Evolutionary conservation across 768 basidiomycete species (phyloP).

Genomic region (Trichaptum fuscoviolaceum): DNA sequence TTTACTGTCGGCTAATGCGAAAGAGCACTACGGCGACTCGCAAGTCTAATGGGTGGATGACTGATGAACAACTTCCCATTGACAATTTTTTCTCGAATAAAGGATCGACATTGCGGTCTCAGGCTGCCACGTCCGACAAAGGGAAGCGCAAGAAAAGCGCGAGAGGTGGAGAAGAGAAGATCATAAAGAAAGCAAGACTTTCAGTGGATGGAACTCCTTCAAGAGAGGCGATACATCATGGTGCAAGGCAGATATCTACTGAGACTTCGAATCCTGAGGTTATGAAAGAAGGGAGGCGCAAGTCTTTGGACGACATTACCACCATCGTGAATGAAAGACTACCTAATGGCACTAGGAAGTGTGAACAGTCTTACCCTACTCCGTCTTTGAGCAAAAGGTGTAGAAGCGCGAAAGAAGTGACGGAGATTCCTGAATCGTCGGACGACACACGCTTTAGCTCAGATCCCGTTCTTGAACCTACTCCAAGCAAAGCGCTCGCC

Average conservation of each 20-base stretch:
- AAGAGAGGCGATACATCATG: neutral
- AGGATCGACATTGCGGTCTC: neutral
- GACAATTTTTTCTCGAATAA: neutral
- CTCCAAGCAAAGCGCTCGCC: neutral
- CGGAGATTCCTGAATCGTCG: neutral
- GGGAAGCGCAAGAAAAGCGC: neutral
- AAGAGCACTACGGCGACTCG: neutral
- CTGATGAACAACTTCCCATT: neutral
- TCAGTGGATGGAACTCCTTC: neutral
- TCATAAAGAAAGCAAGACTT: neutral
- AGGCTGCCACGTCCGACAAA: neutral
- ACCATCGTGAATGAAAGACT: neutral
- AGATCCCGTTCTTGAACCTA: neutral
- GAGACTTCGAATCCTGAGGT: neutral
- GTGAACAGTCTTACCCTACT: neutral
- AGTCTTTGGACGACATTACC: neutral
- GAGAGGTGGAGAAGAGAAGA: neutral
- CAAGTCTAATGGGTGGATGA: neutral
- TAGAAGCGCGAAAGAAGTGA: neutral
- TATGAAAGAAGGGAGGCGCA: neutral
- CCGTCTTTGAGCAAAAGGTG: neutral
- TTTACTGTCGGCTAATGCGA: neutral
- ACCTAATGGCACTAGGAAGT: neutral
- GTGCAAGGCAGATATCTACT: neutral
- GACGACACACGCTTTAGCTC: neutral